These are phyloP conservation scores for Aureobasidium sp. DNA, from an alignment of 2,329 filamentous ascomycete genomes.

Conservation along the genomic window DNA sequence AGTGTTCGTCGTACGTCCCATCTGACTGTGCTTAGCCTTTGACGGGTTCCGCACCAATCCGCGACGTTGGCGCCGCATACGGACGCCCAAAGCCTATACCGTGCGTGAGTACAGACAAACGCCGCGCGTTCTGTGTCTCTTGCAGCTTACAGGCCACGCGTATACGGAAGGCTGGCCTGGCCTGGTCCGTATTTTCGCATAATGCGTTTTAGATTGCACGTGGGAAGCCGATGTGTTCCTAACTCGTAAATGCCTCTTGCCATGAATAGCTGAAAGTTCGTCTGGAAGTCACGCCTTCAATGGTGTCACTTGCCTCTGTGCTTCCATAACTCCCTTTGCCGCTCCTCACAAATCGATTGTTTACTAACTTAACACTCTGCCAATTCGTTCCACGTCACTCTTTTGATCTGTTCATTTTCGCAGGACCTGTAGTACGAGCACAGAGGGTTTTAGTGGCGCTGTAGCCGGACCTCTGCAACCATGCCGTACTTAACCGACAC, in stretches of 20 bases:
- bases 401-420: not conserved
- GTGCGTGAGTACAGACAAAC: not conserved
- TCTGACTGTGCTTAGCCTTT: not conserved
- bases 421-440: not conserved
- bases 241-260: not conserved
- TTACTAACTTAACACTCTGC: not conserved
- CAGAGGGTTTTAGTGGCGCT: not conserved
- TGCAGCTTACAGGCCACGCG: not conserved
- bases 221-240: not conserved
- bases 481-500: not conserved
- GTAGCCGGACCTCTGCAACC: not conserved
- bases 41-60: not conserved
- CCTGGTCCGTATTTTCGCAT: not conserved
- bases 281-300: not conserved
- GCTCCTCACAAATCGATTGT: not conserved
- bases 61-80: conserved; percentile 2
- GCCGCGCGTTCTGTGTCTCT: not conserved
- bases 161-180: not conserved
- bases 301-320: not conserved
- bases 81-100: conserved; percentile 1
- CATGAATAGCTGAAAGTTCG: not conserved
- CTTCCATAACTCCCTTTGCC: not conserved
- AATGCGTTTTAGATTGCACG: not conserved
- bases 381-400: not conserved
- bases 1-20: not conserved